These are phyloP conservation scores for Fagus crenata DNA, from an alignment of 306 rosid species.

Conservation along the genomic window DNA sequence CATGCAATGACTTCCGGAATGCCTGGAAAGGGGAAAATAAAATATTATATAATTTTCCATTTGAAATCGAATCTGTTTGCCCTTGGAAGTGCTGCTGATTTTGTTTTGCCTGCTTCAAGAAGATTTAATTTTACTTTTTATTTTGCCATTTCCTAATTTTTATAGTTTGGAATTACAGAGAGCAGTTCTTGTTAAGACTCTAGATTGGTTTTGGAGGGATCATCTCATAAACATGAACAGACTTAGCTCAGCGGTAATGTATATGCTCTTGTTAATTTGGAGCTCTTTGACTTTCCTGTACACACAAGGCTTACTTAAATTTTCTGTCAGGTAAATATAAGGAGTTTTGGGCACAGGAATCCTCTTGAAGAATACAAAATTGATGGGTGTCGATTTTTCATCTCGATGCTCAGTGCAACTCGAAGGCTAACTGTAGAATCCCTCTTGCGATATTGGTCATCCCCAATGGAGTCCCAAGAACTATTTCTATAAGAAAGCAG, in stretches of 20 bases:
- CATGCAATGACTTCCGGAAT: neutral
- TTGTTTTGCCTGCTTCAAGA: neutral
- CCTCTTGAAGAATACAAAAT: constrained; percentile 97
- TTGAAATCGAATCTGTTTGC: constrained; percentile 13
- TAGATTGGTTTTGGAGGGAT: constrained; percentile 95
- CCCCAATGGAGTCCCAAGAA: constrained; percentile 84
- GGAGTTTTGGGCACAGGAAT: constrained; percentile 98
- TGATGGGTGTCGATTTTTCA: constrained; percentile 94
- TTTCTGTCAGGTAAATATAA: constrained; percentile 75
- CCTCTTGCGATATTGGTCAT: constrained; percentile 81
- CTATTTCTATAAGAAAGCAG: constrained; percentile 34
- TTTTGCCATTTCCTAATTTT: neutral
- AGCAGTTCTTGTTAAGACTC: constrained; percentile 88
- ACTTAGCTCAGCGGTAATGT: constrained; percentile 84
- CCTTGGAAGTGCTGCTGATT: constrained; percentile 20
- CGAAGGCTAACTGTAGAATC: constrained; percentile 88
- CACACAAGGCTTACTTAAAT: constrained; percentile 31
- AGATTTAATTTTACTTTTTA: constrained; percentile 4
- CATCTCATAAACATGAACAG: constrained; percentile 94
- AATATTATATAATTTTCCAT: neutral
- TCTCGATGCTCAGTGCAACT: constrained; percentile 95
- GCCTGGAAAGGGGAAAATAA: constrained; percentile 13
- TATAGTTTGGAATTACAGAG: constrained; percentile 48
- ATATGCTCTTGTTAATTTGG: constrained; percentile 13
- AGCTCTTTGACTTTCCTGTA: constrained; percentile 28